Conservation (phyloP, 495 filamentous ascomycete species). For the Aspergillus funiculosus region DNA sequence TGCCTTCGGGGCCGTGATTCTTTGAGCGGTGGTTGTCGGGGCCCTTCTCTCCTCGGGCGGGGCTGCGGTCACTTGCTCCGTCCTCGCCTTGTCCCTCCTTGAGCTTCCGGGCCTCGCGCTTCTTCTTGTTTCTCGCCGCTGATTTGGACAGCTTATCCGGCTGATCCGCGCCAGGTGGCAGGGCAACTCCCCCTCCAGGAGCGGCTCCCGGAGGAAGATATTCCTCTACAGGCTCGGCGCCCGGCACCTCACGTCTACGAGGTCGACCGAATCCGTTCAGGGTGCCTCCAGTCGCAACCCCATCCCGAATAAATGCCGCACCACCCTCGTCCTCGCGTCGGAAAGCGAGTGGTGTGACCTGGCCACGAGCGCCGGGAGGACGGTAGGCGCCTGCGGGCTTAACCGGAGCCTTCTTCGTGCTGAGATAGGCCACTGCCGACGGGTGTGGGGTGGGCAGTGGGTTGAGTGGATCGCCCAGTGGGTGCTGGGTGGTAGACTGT, state of each 20-base stretch:
- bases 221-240: constrained; percentile 60
- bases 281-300: constrained; percentile 53
- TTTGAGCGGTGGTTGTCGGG: constrained; percentile 58
- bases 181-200: constrained; percentile 63
- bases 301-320: constrained; percentile 79
- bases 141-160: constrained; percentile 76
- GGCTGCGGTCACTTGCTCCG: constrained; percentile 38
- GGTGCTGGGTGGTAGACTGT: constrained; percentile 52
- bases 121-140: constrained; percentile 98
- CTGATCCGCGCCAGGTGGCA: constrained; percentile 49
- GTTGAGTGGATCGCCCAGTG: constrained; percentile 66
- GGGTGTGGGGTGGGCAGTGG: constrained; percentile 74
- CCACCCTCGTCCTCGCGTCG: constrained; percentile 97
- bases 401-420: constrained; percentile 81
- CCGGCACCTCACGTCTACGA: constrained; percentile 67
- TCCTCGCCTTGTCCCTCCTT: constrained; percentile 60
- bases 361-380: constrained; percentile 90
- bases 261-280: constrained; percentile 77
- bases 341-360: constrained; percentile 84
- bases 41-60: constrained; percentile 52
- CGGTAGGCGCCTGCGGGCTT: constrained; percentile 95
- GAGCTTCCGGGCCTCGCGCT: constrained; percentile 90
- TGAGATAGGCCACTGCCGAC: constrained; percentile 77
- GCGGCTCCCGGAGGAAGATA: constrained; percentile 60
- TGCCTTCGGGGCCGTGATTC: constrained; percentile 29